Evolutionary conservation across 768 basidiomycete species (phyloP).

Genomic region (Zangia roseola): DNA sequence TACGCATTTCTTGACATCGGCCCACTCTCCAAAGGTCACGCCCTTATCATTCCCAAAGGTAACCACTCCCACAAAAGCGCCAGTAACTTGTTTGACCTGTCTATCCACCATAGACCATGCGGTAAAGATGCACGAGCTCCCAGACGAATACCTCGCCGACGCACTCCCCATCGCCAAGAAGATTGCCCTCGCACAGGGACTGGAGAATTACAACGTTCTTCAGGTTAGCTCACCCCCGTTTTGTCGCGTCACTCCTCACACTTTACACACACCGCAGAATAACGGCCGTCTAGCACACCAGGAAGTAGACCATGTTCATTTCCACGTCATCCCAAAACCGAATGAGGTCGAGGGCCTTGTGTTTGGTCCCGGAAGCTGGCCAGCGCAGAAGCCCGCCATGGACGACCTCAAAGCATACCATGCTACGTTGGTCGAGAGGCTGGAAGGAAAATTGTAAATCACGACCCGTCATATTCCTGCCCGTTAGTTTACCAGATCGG

Average conservation of each 20-base stretch:
- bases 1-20: constrained; percentile 92
- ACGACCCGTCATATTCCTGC: not conserved
- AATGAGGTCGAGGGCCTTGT: constrained; percentile 68
- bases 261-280: constrained; percentile 42
- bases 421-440: constrained; percentile 13
- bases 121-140: constrained; percentile 81
- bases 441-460: constrained; percentile 21
- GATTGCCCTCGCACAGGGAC: constrained; percentile 73
- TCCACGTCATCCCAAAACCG: constrained; percentile 93
- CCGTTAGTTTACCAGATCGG: not conserved
- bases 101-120: constrained; percentile 64
- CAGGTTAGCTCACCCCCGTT: constrained; percentile 39
- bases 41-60: constrained; percentile 95
- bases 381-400: constrained; percentile 12
- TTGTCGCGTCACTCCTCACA: no score
- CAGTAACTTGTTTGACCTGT: not conserved
- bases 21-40: constrained; percentile 87
- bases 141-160: constrained; percentile 81
- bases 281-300: constrained; percentile 66
- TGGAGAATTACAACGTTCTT: constrained; percentile 84
- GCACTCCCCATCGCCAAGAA: constrained; percentile 82
- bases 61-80: not conserved
- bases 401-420: constrained; percentile 27
- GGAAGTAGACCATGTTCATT: constrained; percentile 85
- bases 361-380: constrained; percentile 58